Evolutionary conservation across 345 rosid species (phyloP).

Genomic region (Bruguiera gymnorhiza): DNA sequence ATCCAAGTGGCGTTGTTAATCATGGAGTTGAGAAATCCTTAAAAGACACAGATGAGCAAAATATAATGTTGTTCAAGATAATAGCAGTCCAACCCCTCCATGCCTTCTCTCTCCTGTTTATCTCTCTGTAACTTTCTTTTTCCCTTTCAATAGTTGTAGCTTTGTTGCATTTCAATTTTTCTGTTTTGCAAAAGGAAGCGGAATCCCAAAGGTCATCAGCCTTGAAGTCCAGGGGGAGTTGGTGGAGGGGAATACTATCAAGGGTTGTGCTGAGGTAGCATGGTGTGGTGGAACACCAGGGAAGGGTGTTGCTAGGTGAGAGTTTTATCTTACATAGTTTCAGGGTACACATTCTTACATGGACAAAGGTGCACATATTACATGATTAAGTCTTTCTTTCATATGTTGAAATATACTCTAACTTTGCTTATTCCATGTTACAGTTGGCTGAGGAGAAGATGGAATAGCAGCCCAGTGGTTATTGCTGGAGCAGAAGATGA

Average conservation of each 20-base stretch:
- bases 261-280: slow-evolving; percentile 77
- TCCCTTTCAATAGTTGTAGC: too few species aligned
- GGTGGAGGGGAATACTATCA: slow-evolving; percentile 71
- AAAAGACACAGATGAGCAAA: not conserved
- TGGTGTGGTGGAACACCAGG: slow-evolving; percentile 99
- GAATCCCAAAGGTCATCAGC: slow-evolving; percentile 86
- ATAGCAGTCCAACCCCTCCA: too few species aligned
- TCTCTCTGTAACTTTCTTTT: too few species aligned
- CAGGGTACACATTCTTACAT: slow-evolving; percentile 1
- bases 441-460: slow-evolving; percentile 93
- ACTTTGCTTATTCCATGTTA: slow-evolving; percentile 18
- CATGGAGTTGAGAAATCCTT: not conserved
- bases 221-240: slow-evolving; percentile 85
- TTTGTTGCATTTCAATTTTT: too few species aligned
- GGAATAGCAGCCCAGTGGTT: slow-evolving; percentile 92
- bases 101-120: too few species aligned
- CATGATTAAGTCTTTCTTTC: not conserved
- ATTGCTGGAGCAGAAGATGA: slow-evolving; percentile 88
- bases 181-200: slow-evolving; percentile 52
- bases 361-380: not conserved
- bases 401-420: not conserved
- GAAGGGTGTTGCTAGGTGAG: slow-evolving; percentile 86
- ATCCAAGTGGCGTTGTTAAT: not conserved
- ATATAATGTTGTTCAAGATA: too few species aligned
- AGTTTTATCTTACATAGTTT: slow-evolving; percentile 9